These are phyloP conservation scores for Bipolaris zeicola DNA, from an alignment of 2,329 filamentous ascomycete genomes.

Conservation along the genomic window DNA sequence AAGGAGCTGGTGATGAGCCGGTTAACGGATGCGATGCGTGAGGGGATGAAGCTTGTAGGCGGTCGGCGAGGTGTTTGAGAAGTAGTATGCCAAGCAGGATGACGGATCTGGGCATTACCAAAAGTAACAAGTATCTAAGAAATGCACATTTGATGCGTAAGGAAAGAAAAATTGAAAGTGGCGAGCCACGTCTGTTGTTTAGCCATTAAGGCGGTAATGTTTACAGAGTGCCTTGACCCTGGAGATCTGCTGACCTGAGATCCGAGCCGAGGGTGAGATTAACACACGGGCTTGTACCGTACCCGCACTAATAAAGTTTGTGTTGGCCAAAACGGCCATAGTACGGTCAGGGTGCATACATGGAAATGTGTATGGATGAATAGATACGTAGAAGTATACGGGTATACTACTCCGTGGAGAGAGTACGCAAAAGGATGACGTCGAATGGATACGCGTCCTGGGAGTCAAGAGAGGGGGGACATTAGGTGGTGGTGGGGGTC, in stretches of 20 bases:
- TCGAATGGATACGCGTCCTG: background rate
- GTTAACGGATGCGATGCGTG: conserved; percentile 42
- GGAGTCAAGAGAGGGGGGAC: background rate
- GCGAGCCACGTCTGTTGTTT: background rate
- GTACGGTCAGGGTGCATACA: too few relatives aligned
- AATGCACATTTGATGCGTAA: background rate
- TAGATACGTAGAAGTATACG: too few relatives aligned
- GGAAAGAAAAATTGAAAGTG: background rate
- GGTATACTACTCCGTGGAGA: background rate
- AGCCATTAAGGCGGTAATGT: background rate
- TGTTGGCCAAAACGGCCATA: too few relatives aligned
- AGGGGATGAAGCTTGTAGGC: conserved; percentile 42
- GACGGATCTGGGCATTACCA: background rate
- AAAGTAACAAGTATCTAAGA: background rate
- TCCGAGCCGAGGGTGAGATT: background rate
- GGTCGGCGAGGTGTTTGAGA: conserved; percentile 37
- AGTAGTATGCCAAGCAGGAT: background rate
- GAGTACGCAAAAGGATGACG: background rate
- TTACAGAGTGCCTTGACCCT: background rate
- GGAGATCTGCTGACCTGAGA: background rate
- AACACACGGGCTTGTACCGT: background rate
- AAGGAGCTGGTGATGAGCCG: conserved; percentile 35
- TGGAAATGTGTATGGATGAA: too few relatives aligned
- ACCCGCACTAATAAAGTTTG: background rate
- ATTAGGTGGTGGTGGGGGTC: background rate